Evolutionary conservation across 306 rosid genomes (phyloP), one percentile per base, ranked within the genome.

Genomic region (Acacia confusa): DNA sequence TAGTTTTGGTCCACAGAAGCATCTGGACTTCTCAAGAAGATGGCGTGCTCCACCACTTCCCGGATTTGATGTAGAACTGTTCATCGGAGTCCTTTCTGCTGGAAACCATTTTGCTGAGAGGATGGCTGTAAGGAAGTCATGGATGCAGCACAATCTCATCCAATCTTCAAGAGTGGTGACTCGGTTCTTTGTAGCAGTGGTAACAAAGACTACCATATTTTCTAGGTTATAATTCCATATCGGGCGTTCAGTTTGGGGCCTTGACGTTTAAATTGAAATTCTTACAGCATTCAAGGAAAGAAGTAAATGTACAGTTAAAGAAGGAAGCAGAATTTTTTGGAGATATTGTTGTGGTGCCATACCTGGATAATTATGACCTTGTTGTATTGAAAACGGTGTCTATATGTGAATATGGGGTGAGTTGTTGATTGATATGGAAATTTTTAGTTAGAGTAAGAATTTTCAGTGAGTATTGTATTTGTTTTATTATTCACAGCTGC

Each of bases 101-200:
- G 98, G 98, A 75, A 94, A 92, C 85, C 98, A 94, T 88, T 94
- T 94, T 53, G 87, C 94, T 0, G 98, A 94, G 89, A 85, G 98
- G 67, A 94, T 94, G 98, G 98, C 98, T 7, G 90, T 89, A 9
- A 88, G 97, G 86, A 94, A 88, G 88, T 94, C 98, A 34, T 94
- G 98, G 98, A 91, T 92, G 97, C 96, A 88, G 82, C 94, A 94
- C 86, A 84, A 47, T 75, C 92, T 92, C 61, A 48, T 94, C 78
- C 88, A 80, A 72, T 92, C 98, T 25, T 82, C 93, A 27, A 84
- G 50, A 58, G 97, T 87, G 71, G 91, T 86, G 32, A 85, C 92
- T 66, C 98, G 98, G 36, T 94, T 94, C 82, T 94, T 94, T 70
- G 97, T 92, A 61, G 98, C 98, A 67, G 84, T 91, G 90, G 98